These are phyloP conservation scores for Leccinum cinnamomeum DNA, from an alignment of 1,284 basidiomycete species.

Conservation along the genomic window DNA sequence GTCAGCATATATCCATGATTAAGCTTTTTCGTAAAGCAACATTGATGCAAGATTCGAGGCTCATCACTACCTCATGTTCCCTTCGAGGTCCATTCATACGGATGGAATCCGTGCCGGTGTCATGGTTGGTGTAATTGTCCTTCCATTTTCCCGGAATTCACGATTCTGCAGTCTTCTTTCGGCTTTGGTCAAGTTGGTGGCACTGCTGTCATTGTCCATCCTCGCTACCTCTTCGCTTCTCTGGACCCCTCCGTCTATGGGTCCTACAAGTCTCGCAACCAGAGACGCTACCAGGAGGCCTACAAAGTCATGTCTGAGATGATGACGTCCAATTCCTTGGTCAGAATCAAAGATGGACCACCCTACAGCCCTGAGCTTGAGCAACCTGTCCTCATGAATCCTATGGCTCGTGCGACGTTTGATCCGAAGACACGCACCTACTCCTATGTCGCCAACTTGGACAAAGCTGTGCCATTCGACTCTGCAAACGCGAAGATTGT, in stretches of 20 bases:
- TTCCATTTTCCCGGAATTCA: not conserved
- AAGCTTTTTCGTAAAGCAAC: slow-evolving; percentile 55
- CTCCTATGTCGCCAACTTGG: slow-evolving; percentile 70
- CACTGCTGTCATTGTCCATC: slow-evolving; percentile 85
- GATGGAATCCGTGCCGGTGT: slow-evolving; percentile 90
- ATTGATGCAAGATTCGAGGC: slow-evolving; percentile 91
- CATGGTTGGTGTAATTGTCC: slow-evolving; percentile 54
- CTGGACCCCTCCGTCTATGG: slow-evolving; percentile 75
- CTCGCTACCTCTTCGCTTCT: slow-evolving; percentile 87
- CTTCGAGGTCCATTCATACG: slow-evolving; percentile 92
- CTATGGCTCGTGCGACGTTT: slow-evolving; percentile 83
- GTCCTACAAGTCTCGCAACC: slow-evolving; percentile 73
- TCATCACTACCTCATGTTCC: slow-evolving; percentile 93
- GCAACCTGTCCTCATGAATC: slow-evolving; percentile 87
- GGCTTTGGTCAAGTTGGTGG: slow-evolving; percentile 99
- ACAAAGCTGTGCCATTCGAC: slow-evolving; percentile 55
- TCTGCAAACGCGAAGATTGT: slow-evolving; percentile 68
- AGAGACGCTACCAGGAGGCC: slow-evolving; percentile 66
- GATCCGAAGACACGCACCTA: slow-evolving; percentile 85
- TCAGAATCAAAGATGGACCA: slow-evolving; percentile 94
- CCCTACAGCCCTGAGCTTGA: slow-evolving; percentile 92
- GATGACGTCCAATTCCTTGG: slow-evolving; percentile 91
- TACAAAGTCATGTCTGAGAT: slow-evolving; percentile 96
- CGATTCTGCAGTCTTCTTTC: slow-evolving; percentile 76
- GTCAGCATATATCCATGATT: slow-evolving; percentile 22